phyloP scores from a whole-genome alignment of 1,284 basidiomycete genomes.

The Pseudomicrostroma phylloplanum region DNA sequence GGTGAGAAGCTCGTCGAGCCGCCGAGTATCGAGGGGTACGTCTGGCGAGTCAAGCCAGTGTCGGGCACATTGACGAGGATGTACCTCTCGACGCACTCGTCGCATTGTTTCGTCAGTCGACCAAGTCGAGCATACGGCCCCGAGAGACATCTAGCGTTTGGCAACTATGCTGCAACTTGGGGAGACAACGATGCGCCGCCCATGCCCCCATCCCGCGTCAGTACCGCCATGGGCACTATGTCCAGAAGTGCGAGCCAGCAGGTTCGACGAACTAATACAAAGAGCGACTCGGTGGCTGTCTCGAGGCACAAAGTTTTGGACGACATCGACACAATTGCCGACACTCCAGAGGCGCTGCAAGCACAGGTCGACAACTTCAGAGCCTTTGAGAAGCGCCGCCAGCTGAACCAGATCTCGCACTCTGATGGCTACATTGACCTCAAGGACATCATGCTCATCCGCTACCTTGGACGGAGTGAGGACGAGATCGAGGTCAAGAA shows the following conservation, averaged over 20 bases:
- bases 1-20: constrained; percentile 63
- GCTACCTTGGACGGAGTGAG: constrained; percentile 52
- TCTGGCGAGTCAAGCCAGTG: constrained; percentile 62
- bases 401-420: constrained; percentile 62
- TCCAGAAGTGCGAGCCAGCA: not conserved
- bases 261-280: not conserved
- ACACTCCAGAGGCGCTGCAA: constrained; percentile 12
- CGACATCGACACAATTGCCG: constrained; percentile 39
- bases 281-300: not conserved
- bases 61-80: constrained; percentile 60
- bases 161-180: not conserved
- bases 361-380: constrained; percentile 21
- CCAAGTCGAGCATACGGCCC: constrained; percentile 63
- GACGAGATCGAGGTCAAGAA: constrained; percentile 52
- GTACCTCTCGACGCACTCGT: constrained; percentile 69
- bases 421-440: constrained; percentile 66
- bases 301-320: constrained; percentile 13
- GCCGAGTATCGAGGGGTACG: constrained; percentile 69
- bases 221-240: not conserved
- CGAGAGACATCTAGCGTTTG: constrained; percentile 56
- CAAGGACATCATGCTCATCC: constrained; percentile 61
- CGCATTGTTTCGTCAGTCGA: constrained; percentile 63
- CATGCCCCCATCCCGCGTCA: not conserved
- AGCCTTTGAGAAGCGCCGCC: constrained; percentile 54
- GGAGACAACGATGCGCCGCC: not conserved